phyloP scores from a whole-genome alignment of 31 red algal species.

The Asparagopsis taxiformis region DNA sequence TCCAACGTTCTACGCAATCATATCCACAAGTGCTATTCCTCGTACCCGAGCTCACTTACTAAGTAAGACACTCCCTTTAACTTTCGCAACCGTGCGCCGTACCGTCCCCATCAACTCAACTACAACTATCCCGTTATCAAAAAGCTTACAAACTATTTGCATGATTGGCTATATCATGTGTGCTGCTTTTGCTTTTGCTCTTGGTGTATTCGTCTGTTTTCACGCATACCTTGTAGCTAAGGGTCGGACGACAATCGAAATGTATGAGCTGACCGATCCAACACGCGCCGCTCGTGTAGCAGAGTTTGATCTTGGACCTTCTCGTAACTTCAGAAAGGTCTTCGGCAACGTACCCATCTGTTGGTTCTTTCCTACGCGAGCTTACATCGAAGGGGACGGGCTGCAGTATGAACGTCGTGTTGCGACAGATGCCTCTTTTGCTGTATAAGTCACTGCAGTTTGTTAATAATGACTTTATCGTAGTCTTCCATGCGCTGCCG shows the following conservation, averaged over 20 bases:
- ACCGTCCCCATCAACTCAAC: background rate
- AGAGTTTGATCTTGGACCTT: conserved; percentile 67
- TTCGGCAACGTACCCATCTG: conserved; percentile 35
- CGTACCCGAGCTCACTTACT: background rate
- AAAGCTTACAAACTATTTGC: conserved; percentile 24
- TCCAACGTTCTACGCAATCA: conserved; percentile 46
- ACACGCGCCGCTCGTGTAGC: conserved; percentile 27
- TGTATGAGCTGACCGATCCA: conserved; percentile 87
- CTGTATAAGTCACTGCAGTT: background rate
- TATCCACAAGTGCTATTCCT: conserved; percentile 11
- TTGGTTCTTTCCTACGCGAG: conserved; percentile 64
- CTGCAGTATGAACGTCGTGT: conserved; percentile 32
- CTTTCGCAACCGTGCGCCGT: background rate
- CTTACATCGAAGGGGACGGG: conserved; percentile 54
- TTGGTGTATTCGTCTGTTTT: conserved; percentile 76
- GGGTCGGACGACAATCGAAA: conserved; percentile 88
- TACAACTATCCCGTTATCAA: conserved; percentile 1
- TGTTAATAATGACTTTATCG: background rate
- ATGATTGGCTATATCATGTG: conserved; percentile 76
- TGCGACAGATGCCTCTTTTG: conserved; percentile 2
- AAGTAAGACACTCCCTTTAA: background rate
- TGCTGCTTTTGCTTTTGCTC: conserved; percentile 67
- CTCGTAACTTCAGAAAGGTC: conserved; percentile 59
- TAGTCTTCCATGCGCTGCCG: background rate
- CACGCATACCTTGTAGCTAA: conserved; percentile 78